A percentile compares a stretch with the other conserved stretches of the same genome.
phyloP scores from a whole-genome alignment of 768 basidiomycete species.

The Calvatia gigantea region DNA sequence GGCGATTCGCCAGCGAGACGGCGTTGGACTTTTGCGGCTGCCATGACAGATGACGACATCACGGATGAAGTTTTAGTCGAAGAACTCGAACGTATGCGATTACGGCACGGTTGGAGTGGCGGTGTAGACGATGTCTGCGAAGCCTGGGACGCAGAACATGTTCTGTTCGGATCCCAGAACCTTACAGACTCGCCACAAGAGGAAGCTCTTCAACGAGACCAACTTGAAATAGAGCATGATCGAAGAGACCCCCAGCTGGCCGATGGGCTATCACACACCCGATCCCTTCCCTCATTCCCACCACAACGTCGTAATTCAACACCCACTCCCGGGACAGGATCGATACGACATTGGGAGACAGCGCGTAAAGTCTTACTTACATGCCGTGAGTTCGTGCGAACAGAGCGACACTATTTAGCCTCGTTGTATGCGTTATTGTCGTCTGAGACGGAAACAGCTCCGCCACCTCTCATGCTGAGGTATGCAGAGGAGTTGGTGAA shows the following conservation, averaged over 20 bases:
- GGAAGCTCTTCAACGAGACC: not conserved
- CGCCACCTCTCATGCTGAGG: constrained; percentile 48
- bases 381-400: constrained; percentile 39
- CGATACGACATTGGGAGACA: constrained; percentile 29
- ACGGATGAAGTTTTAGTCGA: constrained; percentile 49
- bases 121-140: constrained; percentile 15
- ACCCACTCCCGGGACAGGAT: constrained; percentile 19
- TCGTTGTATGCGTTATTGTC: constrained; percentile 30
- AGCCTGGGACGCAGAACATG: constrained; percentile 17
- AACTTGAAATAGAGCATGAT: not conserved
- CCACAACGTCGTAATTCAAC: constrained; percentile 20
- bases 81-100: constrained; percentile 41
- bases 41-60: constrained; percentile 46
- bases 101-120: constrained; percentile 13
- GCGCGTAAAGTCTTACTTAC: constrained; percentile 35
- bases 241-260: not conserved
- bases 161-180: constrained; percentile 3
- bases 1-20: constrained; percentile 1
- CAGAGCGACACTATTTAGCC: constrained; percentile 38
- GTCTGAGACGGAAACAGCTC: constrained; percentile 38
- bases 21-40: constrained; percentile 42
- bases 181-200: constrained; percentile 5
- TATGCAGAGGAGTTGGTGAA: constrained; percentile 49
- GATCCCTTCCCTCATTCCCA: constrained; percentile 22
- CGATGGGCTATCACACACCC: constrained; percentile 17